Evolutionary conservation across 106 monocot genomes (phyloP), one percentile per base, ranked within the genome.

Genomic region (Xerophyta viscosa): DNA sequence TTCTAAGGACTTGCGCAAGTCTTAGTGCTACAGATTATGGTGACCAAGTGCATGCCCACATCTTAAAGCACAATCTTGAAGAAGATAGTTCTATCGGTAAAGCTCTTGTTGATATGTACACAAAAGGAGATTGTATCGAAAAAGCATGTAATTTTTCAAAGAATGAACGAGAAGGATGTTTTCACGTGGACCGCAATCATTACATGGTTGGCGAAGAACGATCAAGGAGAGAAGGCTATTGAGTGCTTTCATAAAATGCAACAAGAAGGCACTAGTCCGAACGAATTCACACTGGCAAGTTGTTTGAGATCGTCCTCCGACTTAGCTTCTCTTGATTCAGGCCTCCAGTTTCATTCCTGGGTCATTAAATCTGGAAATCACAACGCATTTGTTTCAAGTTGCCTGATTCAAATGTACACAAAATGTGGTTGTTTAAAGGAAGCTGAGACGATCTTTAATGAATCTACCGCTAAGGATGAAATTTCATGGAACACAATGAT

Each of bases 161-260:
- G 37, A 37, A 10, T 68, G 26, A 41, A 44, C 41, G 54, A 68
- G 37, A 64, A 58, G 49, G 73, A 73, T 46, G 73, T 68, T 26
- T 68, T 79, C 57, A 27, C 73, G 41, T 79, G 78, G 78, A 73
- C 68, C 12, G 58, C 65, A 17, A 47, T 73, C 27, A 60, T 73
- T n/a, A 36, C 60, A n/a, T 63, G 57, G 3, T 73, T 37, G 43
- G 20, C 65, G 20, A 73, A 55, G 28, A 43, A 8, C 24, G 68
- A 56, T 43, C 48, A 63, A 52, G 56, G 64, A 36, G 73, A 73
- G 47, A 26, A 69, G 31, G 73, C 68, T 8, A 58, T 68, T 41
- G 23, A 45, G 6, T 69, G 36, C 26, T 73, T 30, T 49, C 52
- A 69, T 22, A n/a, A 59, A 29, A 69, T 73, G 68, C 63, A 63